Evolutionary conservation across 179 eudicot species (phyloP).

Genomic region (Beta corolliflora): DNA sequence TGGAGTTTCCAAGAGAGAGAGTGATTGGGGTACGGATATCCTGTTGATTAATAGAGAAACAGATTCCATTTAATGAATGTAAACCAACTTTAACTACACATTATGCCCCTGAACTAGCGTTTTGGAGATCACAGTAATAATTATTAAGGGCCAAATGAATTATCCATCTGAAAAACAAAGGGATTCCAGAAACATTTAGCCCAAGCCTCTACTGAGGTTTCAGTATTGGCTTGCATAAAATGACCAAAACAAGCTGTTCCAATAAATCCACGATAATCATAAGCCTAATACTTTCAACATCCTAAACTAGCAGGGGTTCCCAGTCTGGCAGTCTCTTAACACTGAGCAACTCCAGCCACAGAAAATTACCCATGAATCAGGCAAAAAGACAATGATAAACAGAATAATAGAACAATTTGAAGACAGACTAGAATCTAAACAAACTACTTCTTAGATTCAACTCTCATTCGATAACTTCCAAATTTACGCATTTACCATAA

Average conservation of each 20-base stretch:
- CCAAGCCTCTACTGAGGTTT: neutral
- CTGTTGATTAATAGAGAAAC: constrained; percentile 36
- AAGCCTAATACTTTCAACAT: neutral
- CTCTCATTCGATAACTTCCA: neutral
- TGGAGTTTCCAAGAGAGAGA: constrained; percentile 72
- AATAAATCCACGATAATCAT: neutral
- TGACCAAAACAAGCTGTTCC: neutral
- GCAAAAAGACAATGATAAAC: neutral
- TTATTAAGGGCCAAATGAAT: neutral
- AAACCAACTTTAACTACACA: neutral
- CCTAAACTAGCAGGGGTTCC: neutral
- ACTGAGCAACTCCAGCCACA: neutral
- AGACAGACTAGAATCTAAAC: too few relatives aligned
- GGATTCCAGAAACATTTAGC: neutral
- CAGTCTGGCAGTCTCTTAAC: neutral
- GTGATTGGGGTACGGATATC: constrained; percentile 77
- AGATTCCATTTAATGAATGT: neutral
- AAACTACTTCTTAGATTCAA: neutral
- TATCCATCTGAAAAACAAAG: neutral
- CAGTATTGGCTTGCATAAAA: neutral
- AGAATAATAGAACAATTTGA: too few relatives aligned
- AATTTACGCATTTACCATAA: neutral
- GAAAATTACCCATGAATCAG: neutral
- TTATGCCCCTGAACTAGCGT: neutral
- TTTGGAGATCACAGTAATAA: neutral